Conservation (phyloP, 805 yeast species). For the Candida ponderosae region DNA sequence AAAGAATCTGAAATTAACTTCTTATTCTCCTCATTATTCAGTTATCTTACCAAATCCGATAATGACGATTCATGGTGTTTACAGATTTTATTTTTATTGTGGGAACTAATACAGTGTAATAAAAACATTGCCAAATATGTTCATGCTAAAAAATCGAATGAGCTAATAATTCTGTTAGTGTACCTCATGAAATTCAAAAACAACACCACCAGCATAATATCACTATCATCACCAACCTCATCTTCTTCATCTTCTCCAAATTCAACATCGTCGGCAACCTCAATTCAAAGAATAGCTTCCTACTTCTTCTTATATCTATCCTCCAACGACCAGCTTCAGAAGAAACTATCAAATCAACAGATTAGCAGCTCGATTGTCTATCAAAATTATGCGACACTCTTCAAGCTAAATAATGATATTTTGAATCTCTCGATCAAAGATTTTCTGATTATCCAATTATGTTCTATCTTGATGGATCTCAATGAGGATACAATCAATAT, state of each 20-base stretch:
- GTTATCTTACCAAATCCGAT: constrained; percentile 40
- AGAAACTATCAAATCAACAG: constrained; percentile 32
- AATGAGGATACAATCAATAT: constrained; percentile 26
- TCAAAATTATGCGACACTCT: constrained; percentile 15
- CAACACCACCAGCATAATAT: constrained; percentile 2
- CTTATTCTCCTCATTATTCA: constrained; percentile 38
- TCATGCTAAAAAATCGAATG: constrained; percentile 39
- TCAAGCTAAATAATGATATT: not conserved
- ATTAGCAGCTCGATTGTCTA: not conserved
- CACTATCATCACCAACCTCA: not conserved
- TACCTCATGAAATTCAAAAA: constrained; percentile 48
- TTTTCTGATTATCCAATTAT: constrained; percentile 47
- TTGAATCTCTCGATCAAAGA: constrained; percentile 48
- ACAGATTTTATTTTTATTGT: constrained; percentile 55
- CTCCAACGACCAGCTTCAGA: constrained; percentile 28
- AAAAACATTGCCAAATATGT: constrained; percentile 39
- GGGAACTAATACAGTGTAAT: constrained; percentile 78
- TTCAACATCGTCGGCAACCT: constrained; percentile 4
- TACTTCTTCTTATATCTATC: constrained; percentile 45
- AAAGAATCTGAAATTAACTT: constrained; percentile 48
- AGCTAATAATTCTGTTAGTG: constrained; percentile 44
- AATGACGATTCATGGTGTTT: constrained; percentile 38
- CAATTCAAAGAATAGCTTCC: constrained; percentile 40
- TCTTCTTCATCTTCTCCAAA: constrained; percentile 8
- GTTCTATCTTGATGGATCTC: constrained; percentile 31